phyloP scores from a whole-genome alignment of 257 asterid genomes.

The Przewalskia tangutica region DNA sequence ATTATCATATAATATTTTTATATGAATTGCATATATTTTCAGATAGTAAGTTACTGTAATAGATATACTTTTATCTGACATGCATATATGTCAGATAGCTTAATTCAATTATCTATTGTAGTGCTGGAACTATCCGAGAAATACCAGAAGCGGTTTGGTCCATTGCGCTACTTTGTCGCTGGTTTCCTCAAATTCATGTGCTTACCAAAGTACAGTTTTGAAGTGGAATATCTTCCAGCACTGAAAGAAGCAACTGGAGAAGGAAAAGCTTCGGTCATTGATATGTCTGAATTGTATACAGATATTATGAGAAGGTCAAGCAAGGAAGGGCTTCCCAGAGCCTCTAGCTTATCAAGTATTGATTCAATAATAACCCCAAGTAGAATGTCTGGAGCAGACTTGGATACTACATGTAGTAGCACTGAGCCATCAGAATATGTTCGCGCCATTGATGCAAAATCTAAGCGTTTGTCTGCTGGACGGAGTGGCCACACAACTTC shows the following conservation, averaged over 20 bases:
- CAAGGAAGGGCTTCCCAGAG: constrained; percentile 93
- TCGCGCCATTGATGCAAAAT: constrained; percentile 86
- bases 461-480: constrained; percentile 76
- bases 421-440: constrained; percentile 89
- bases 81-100: background rate
- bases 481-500: constrained; percentile 46
- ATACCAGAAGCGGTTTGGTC: constrained; percentile 90
- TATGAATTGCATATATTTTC: background rate
- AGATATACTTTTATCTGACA: too few relatives aligned
- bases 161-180: constrained; percentile 89
- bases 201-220: constrained; percentile 86
- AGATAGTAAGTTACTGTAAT: too few relatives aligned
- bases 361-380: constrained; percentile 92
- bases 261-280: constrained; percentile 47
- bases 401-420: constrained; percentile 76
- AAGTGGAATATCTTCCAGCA: constrained; percentile 87
- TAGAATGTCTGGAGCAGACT: constrained; percentile 57
- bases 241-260: constrained; percentile 35
- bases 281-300: constrained; percentile 79
- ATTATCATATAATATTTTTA: background rate
- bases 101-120: constrained; percentile 23
- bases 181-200: constrained; percentile 89
- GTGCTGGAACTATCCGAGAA: constrained; percentile 94
- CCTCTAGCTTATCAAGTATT: constrained; percentile 91
- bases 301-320: constrained; percentile 90